Percentiles rank a stretch among this genome's conserved stretches.
phyloP scores from a whole-genome alignment of 306 rosid species.

The Citrullus amarus region DNA sequence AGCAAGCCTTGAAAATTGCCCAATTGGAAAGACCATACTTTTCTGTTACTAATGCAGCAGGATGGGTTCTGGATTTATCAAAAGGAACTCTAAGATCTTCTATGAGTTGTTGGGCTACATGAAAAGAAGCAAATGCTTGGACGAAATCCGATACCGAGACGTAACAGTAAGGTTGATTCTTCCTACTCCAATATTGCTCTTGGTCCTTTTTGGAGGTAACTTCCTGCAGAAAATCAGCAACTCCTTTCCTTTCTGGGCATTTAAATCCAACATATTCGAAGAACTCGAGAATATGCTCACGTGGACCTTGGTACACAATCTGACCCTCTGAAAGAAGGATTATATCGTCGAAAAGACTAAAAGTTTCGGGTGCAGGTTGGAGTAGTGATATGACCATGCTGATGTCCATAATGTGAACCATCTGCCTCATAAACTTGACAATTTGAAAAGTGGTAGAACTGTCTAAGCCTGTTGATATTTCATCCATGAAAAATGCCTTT shows the following conservation, averaged over 20 bases:
- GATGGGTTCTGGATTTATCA: conserved; percentile 32
- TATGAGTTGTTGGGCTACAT: conserved; percentile 25
- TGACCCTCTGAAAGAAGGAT: conserved; percentile 66
- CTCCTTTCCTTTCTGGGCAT: conserved; percentile 66
- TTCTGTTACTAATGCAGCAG: conserved; percentile 43
- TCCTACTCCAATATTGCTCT: conserved; percentile 57
- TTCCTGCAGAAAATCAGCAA: conserved; percentile 65
- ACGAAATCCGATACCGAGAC: conserved; percentile 33
- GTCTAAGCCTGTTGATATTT: conserved; percentile 67
- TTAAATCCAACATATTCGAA: conserved; percentile 47
- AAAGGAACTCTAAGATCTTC: conserved; percentile 38
- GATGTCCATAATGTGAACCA: conserved; percentile 47
- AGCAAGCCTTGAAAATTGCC: conserved; percentile 60
- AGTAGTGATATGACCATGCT: conserved; percentile 57
- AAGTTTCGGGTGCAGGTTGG: conserved; percentile 70
- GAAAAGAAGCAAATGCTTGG: conserved; percentile 22
- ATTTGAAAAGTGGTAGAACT: conserved; percentile 67
- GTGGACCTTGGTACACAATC: conserved; percentile 64
- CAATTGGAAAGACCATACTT: conserved; percentile 49
- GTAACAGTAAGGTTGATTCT: conserved; percentile 35
- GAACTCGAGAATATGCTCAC: conserved; percentile 35
- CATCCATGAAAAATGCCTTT: conserved; percentile 64
- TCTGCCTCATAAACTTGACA: conserved; percentile 43
- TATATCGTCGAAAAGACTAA: conserved; percentile 51
- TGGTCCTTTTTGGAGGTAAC: conserved; percentile 71